Evolutionary conservation across 352 stramenopile species (phyloP), one percentile per base, ranked within the genome.

Genomic region (Blastocystis sp.): DNA sequence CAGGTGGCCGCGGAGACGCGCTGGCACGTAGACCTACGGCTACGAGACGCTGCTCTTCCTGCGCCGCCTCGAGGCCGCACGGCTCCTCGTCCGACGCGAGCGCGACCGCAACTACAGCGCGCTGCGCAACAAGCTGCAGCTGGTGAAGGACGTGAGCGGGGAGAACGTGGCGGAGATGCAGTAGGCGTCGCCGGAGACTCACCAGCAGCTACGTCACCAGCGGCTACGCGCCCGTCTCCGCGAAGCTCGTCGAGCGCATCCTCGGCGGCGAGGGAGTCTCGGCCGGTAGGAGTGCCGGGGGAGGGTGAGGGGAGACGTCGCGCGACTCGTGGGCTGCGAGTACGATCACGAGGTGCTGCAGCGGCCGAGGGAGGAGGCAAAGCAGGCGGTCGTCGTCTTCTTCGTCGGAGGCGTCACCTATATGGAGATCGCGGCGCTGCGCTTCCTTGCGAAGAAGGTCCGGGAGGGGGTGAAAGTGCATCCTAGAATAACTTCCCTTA

Each of bases 351-450:
- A 32, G 38, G 38, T 73, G 4, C 4, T 73, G 21, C 21, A 14
- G 29, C 27, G n/a, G 9, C 61, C 61, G 18, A 29, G 7, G 51
- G 27, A 61, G 51, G 27, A 21, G 14, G 51, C 7, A 29, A 61
- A 29, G 14, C 14, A 61, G n/a, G 61, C n/a, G 18, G 49, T 67
- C 18, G 49, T 81, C 3, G 49, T 81, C 21, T 63, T 44, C 27
- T 81, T 81, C 36, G 18, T 81, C 34, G 69, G 69, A 54, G 69
- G 69, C 18, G 44, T 81, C 18, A 81, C 69, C 4, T 59, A 59
- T 11, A 54, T 29, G 21, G 69, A 81, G 18, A 81, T 81, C n/a
- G 69, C 69, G 21, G 69, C 69, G 4, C 40, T 81, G 29, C 69
- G 69, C 27, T 73, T 36, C n/a, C 46, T 73, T 4, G 61, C 29